A percentile compares a stretch with the other conserved stretches of the same genome.
Evolutionary conservation across 192 early-diverging fungal species (phyloP).

Genomic region (Coemansia aciculifera): DNA sequence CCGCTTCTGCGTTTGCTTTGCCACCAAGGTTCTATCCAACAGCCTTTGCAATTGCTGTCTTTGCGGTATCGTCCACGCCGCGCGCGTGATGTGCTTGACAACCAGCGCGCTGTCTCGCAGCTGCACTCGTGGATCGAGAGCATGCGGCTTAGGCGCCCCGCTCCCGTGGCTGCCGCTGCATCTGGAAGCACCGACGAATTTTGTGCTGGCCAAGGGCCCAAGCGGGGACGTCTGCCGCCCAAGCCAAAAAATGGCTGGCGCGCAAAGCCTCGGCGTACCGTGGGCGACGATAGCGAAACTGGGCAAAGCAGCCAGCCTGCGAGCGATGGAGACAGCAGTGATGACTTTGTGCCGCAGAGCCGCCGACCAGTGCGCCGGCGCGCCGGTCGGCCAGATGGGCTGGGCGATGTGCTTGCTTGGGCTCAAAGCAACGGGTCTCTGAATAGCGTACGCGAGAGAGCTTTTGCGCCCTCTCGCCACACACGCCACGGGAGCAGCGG

Average conservation of each 20-base stretch:
- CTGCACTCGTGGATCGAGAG: constrained; percentile 50
- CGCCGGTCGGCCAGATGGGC: constrained; percentile 3
- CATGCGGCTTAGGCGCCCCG: constrained; percentile 40
- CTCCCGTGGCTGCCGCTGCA: not conserved
- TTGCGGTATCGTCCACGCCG: constrained; percentile 38
- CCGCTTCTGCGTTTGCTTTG: constrained; percentile 29
- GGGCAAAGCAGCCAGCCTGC: constrained; percentile 3
- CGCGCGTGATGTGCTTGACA: constrained; percentile 37
- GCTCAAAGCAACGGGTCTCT: constrained; percentile 40
- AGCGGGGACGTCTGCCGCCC: not conserved
- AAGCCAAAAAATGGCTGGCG: not conserved
- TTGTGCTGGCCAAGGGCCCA: not conserved
- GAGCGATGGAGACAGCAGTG: constrained; percentile 23
- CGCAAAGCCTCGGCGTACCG: not conserved
- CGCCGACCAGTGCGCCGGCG: not conserved
- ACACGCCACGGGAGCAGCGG: constrained; percentile 24
- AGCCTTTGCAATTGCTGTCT: constrained; percentile 25
- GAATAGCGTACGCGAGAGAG: constrained; percentile 31
- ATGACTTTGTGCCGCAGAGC: constrained; percentile 39
- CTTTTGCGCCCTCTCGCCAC: constrained; percentile 5
- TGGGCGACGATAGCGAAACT: constrained; percentile 8
- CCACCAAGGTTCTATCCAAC: not conserved
- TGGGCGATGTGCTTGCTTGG: constrained; percentile 37
- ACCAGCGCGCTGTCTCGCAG: constrained; percentile 24
- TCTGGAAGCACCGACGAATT: constrained; percentile 6